These are phyloP conservation scores for Flaveria ramosissima DNA, from an alignment of 129 eudicot species.

Conservation along the genomic window DNA sequence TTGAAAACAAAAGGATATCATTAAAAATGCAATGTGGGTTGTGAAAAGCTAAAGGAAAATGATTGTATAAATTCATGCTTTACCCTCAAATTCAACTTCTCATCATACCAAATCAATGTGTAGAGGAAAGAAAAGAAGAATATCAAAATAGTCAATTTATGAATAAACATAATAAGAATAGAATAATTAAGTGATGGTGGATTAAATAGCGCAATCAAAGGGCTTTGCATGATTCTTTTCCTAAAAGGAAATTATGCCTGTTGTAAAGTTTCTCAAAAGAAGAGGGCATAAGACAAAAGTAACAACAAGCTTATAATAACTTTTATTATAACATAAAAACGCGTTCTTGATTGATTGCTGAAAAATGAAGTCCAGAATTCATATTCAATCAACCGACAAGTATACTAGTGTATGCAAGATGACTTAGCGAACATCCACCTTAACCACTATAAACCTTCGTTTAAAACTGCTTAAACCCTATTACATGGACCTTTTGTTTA, in stretches of 20 bases:
- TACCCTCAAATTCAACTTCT: slow-evolving; percentile 48
- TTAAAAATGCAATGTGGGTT: slow-evolving; percentile 34
- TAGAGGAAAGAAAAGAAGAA: slow-evolving; percentile 16
- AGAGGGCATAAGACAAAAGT: slow-evolving; percentile 19
- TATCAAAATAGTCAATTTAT: slow-evolving; percentile 20
- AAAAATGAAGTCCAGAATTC: slow-evolving; percentile 5
- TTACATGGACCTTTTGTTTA: too few relatives aligned
- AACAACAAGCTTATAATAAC: slow-evolving; percentile 7
- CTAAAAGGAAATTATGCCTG: slow-evolving; percentile 32
- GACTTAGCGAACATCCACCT: too few relatives aligned
- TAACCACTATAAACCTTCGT: too few relatives aligned
- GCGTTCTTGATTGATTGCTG: slow-evolving; percentile 26
- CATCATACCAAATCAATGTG: slow-evolving; percentile 42
- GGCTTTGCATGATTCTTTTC: slow-evolving; percentile 38
- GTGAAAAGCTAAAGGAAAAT: slow-evolving; percentile 34
- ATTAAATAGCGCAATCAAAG: slow-evolving; percentile 66
- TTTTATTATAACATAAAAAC: slow-evolving; percentile 17
- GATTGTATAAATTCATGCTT: slow-evolving; percentile 58
- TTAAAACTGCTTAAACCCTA: too few relatives aligned
- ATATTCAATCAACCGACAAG: too few relatives aligned
- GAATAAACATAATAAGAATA: slow-evolving; percentile 14
- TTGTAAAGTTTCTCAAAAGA: slow-evolving; percentile 29
- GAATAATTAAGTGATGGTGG: background rate
- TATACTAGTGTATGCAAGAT: too few relatives aligned
- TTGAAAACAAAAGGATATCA: slow-evolving; percentile 18